phyloP scores from a whole-genome alignment of 1,139 yeast genomes.

The Yamadazyma triangularis region DNA sequence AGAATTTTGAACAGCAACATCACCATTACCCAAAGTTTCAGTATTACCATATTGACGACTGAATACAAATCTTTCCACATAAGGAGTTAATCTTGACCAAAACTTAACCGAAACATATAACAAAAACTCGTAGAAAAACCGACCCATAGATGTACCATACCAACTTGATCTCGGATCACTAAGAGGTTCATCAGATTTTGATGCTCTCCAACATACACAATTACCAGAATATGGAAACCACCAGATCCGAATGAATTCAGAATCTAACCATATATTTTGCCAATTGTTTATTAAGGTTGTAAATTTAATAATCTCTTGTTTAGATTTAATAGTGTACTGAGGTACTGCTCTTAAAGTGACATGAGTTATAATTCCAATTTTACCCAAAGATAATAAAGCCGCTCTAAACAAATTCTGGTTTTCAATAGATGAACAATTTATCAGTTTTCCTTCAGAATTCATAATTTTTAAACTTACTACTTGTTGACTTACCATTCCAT shows the following conservation, averaged over 20 bases:
- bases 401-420: constrained; percentile 76
- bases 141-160: constrained; percentile 79
- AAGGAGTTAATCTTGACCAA: constrained; percentile 73
- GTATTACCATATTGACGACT: constrained; percentile 75
- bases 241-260: constrained; percentile 93
- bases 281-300: constrained; percentile 63
- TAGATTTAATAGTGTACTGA: constrained; percentile 72
- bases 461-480: constrained; percentile 72
- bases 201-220: constrained; percentile 88
- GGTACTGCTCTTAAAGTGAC: constrained; percentile 89
- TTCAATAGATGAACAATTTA: constrained; percentile 64
- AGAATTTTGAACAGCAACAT: constrained; percentile 70
- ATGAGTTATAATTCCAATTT: constrained; percentile 82
- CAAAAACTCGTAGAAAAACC: constrained; percentile 73
- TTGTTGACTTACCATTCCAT: constrained; percentile 87
- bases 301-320: constrained; percentile 77
- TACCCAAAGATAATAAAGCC: constrained; percentile 83
- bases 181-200: constrained; percentile 59
- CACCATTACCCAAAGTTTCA: constrained; percentile 65
- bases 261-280: constrained; percentile 77
- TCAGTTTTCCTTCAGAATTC: constrained; percentile 66
- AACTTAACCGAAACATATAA: constrained; percentile 77
- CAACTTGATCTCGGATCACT: constrained; percentile 72
- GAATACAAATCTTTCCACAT: constrained; percentile 79
- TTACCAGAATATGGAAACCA: constrained; percentile 93